Percentiles rank a stretch among this genome's conserved stretches.
phyloP scores from a whole-genome alignment of 2,329 filamentous ascomycete species.

The Fusarium avenaceum region DNA sequence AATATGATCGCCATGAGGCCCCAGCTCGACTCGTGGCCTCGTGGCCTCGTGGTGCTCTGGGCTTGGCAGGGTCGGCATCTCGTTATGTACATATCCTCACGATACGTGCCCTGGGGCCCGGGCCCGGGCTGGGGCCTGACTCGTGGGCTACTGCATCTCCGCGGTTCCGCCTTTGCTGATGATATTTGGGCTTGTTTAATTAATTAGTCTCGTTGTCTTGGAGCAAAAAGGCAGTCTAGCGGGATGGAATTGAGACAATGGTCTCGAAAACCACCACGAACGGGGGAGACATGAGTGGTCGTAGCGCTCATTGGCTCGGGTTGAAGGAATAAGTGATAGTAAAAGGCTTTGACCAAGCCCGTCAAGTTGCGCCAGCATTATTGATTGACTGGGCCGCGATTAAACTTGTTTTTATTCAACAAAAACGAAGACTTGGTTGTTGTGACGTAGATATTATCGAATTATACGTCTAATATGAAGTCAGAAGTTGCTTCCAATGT shows the following conservation, averaged over 20 bases:
- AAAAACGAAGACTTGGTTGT: not conserved
- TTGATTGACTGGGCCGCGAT: not conserved
- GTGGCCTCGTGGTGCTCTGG: not conserved
- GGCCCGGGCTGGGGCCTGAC: slow-evolving; percentile 15
- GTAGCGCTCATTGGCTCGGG: slow-evolving; percentile 1
- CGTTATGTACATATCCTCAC: not conserved
- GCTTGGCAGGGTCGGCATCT: slow-evolving; percentile 13
- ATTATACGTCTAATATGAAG: not conserved
- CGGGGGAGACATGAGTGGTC: not conserved
- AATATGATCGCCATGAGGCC: not conserved
- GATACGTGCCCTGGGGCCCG: too few species aligned
- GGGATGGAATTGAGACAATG: not conserved
- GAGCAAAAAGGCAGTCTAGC: not conserved
- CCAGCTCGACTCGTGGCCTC: slow-evolving; percentile 9
- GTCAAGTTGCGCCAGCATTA: not conserved
- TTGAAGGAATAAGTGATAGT: not conserved
- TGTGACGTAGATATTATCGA: slow-evolving; percentile 6
- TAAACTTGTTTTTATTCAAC: not conserved
- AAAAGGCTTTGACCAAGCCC: not conserved
- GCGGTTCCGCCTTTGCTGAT: slow-evolving; percentile 16
- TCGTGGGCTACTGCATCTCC: slow-evolving; percentile 18
- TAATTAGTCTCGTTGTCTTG: not conserved
- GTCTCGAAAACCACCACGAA: not conserved
- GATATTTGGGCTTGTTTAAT: not conserved
- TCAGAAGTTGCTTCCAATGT: not conserved